A percentile compares a stretch with the other conserved stretches of the same genome.
These are phyloP conservation scores for Tubosaeta brunneosetosa DNA, from an alignment of 768 basidiomycete genomes.

Conservation along the genomic window DNA sequence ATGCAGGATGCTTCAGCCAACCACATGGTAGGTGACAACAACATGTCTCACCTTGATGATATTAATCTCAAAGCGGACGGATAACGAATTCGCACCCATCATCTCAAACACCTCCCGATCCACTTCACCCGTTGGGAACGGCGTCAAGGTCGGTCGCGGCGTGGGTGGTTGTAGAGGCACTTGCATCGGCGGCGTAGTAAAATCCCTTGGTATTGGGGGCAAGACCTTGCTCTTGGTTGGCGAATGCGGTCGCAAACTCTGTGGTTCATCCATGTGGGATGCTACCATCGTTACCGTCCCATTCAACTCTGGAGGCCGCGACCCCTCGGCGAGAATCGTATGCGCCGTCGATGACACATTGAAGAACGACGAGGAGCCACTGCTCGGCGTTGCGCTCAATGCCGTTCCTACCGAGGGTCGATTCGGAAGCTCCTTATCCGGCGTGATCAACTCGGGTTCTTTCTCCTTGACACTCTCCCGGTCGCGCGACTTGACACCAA, in stretches of 20 bases:
- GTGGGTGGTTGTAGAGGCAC: constrained; percentile 21
- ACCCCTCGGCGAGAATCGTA: constrained; percentile 34
- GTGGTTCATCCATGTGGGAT: constrained; percentile 24
- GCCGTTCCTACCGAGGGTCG: constrained; percentile 43
- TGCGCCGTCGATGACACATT: constrained; percentile 63
- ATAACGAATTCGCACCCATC: constrained; percentile 70
- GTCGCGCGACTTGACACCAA: constrained; percentile 57
- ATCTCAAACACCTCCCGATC: constrained; percentile 66
- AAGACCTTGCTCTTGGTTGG: constrained; percentile 59
- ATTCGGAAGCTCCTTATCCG: constrained; percentile 45
- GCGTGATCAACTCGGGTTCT: constrained; percentile 34
- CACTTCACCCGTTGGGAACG: constrained; percentile 62
- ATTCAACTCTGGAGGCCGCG: constrained; percentile 26
- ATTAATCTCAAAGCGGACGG: constrained; percentile 94
- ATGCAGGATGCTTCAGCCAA: neutral
- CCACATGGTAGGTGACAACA: neutral
- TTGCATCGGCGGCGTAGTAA: constrained; percentile 31
- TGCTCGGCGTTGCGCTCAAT: constrained; percentile 63
- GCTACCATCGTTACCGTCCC: constrained; percentile 18
- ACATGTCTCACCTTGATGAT: constrained; percentile 75
- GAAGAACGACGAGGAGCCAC: constrained; percentile 82
- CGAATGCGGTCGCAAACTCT: constrained; percentile 41
- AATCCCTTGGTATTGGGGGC: constrained; percentile 80
- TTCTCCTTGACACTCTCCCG: constrained; percentile 42
- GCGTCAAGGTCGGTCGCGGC: constrained; percentile 40